Conservation (phyloP, 345 rosid genomes). For the Isatis tinctoria region DNA sequence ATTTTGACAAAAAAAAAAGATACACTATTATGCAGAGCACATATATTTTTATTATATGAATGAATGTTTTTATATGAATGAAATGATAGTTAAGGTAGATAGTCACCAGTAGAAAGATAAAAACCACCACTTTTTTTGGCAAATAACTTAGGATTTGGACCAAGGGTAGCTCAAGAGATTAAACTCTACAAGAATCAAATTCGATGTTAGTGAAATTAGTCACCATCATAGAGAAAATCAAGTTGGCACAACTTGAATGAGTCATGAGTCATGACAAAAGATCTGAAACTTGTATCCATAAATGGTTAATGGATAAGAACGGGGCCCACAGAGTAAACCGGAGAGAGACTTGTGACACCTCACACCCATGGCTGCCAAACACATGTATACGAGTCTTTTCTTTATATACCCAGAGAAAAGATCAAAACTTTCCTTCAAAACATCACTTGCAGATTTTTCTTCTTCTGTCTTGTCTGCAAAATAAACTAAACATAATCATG, state of each 20-base stretch:
- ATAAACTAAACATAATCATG: constrained; percentile 21
- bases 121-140: background rate
- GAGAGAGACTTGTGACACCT: constrained; percentile 16
- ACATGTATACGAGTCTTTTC: constrained; percentile 18
- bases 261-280: constrained; percentile 30
- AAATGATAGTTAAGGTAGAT: background rate
- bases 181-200: constrained; percentile 2
- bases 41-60: background rate
- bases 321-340: background rate
- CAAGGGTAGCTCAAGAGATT: background rate
- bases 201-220: background rate
- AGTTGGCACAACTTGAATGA: constrained; percentile 28
- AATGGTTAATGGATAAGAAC: constrained; percentile 33
- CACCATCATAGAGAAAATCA: constrained; percentile 21
- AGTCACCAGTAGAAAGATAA: background rate
- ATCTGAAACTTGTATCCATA: constrained; percentile 22
- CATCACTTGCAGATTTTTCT: constrained; percentile 9
- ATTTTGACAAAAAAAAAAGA: too few relatives aligned
- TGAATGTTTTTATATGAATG: background rate
- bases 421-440: constrained; percentile 9
- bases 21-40: too few relatives aligned
- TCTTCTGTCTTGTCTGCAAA: constrained; percentile 5
- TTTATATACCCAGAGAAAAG: constrained; percentile 14
- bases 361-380: constrained; percentile 17
- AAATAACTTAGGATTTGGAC: background rate